phyloP scores from a whole-genome alignment of 2,329 filamentous ascomycete species.

The Triangularia verruculosa region DNA sequence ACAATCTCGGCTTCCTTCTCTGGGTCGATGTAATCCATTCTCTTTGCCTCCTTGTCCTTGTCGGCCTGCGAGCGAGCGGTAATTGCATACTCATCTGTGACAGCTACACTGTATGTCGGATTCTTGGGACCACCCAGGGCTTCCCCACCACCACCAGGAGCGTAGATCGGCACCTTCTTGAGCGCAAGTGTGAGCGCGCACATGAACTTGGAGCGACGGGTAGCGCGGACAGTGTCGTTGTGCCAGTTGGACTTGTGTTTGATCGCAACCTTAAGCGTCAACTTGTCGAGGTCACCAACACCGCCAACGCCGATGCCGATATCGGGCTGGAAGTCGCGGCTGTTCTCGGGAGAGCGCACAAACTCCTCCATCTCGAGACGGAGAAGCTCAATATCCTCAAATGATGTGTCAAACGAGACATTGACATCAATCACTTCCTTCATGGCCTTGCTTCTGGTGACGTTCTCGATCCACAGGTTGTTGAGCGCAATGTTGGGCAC shows the following conservation, averaged over 20 bases:
- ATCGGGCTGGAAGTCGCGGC: conserved; percentile 85
- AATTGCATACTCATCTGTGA: conserved; percentile 66
- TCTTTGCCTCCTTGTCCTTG: conserved; percentile 55
- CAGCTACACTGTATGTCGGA: conserved; percentile 75
- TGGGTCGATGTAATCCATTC: conserved; percentile 18
- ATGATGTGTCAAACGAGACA: conserved; percentile 80
- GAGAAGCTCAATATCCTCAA: conserved; percentile 85
- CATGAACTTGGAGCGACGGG: conserved; percentile 92
- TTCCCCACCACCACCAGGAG: conserved; percentile 69
- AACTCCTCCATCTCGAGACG: conserved; percentile 83
- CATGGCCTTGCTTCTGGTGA: conserved; percentile 89
- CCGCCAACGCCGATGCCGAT: conserved; percentile 74
- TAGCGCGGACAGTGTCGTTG: conserved; percentile 77
- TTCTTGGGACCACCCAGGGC: conserved; percentile 65
- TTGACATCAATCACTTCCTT: conserved; percentile 77
- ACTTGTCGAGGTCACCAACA: conserved; percentile 82
- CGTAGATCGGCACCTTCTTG: conserved; percentile 81
- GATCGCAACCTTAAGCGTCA: conserved; percentile 78
- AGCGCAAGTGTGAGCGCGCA: conserved; percentile 83
- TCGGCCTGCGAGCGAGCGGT: conserved; percentile 59
- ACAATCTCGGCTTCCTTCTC: conserved; percentile 26
- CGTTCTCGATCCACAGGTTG: conserved; percentile 91
- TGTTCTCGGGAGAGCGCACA: conserved; percentile 78
- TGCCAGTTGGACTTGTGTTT: conserved; percentile 92
- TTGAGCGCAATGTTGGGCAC: conserved; percentile 92